These are phyloP conservation scores for Aotearoamyces nothofagi DNA, from an alignment of 2,329 filamentous ascomycete genomes.

Conservation along the genomic window DNA sequence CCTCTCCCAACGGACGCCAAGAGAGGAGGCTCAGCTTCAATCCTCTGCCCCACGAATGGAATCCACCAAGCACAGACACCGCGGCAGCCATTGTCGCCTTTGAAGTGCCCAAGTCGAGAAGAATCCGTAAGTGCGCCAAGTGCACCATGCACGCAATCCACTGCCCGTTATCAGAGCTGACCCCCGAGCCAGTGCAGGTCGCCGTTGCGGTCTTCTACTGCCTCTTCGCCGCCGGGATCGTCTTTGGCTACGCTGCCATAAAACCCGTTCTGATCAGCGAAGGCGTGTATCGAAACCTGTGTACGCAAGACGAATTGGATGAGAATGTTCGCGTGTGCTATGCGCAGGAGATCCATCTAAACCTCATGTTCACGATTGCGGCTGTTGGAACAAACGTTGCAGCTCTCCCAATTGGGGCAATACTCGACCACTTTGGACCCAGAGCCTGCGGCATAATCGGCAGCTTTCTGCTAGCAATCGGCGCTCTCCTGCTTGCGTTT, in stretches of 20 bases:
- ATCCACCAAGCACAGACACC: slow-evolving; percentile 1
- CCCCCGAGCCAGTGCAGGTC: slow-evolving; percentile 43
- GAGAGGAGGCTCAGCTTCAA: slow-evolving; percentile 3
- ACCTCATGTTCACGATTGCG: slow-evolving; percentile 85
- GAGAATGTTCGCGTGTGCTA: slow-evolving; percentile 36
- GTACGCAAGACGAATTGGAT: slow-evolving; percentile 35
- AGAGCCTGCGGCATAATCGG: slow-evolving; percentile 60
- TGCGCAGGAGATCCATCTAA: slow-evolving; percentile 51
- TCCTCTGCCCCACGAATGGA: slow-evolving; percentile 3
- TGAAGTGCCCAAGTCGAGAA: slow-evolving; percentile 21
- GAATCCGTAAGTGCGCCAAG: slow-evolving; percentile 15
- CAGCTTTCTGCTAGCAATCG: slow-evolving; percentile 49
- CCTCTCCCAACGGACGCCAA: background rate
- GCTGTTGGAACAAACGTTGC: slow-evolving; percentile 80
- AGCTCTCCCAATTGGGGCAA: slow-evolving; percentile 70
- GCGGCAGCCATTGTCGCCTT: slow-evolving; percentile 20
- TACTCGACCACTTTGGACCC: slow-evolving; percentile 72
- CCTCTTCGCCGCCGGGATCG: slow-evolving; percentile 61
- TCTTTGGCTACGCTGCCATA: slow-evolving; percentile 75
- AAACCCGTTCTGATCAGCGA: slow-evolving; percentile 67
- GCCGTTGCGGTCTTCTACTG: slow-evolving; percentile 54
- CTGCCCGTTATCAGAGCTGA: background rate
- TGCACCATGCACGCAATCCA: background rate
- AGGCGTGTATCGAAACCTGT: slow-evolving; percentile 53
- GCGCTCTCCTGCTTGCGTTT: slow-evolving; percentile 60